Evolutionary conservation across 148 eudicot species (phyloP).

Genomic region (Selenicereus undatus): DNA sequence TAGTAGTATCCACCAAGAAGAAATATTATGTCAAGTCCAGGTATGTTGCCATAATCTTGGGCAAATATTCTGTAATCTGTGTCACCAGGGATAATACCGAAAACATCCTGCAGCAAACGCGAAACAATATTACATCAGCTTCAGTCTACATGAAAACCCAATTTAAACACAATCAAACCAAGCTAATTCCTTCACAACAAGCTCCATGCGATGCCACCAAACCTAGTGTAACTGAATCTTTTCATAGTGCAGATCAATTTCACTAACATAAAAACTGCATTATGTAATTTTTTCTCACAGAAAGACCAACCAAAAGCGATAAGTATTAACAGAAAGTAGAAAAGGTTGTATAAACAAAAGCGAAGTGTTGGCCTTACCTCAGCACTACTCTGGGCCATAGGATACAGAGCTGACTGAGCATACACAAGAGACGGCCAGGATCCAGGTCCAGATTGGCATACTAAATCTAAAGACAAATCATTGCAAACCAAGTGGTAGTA

Average conservation of each 20-base stretch:
- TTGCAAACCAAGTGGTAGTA: not conserved
- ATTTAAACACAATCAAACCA: not conserved
- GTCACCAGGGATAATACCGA: conserved; percentile 83
- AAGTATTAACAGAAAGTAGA: not conserved
- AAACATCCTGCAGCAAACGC: conserved; percentile 65
- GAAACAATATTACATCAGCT: not conserved
- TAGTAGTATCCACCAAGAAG: conserved; percentile 91
- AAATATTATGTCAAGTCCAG: conserved; percentile 91
- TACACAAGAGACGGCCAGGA: conserved; percentile 89
- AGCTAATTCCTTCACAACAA: not conserved
- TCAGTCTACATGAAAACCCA: not conserved
- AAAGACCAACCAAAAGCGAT: conserved; percentile 1
- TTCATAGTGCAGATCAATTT: not conserved
- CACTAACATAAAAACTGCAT: not conserved
- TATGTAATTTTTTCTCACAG: not conserved
- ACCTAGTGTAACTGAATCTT: not conserved
- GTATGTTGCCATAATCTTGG: conserved; percentile 74
- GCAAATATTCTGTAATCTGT: conserved; percentile 98
- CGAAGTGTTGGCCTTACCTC: conserved; percentile 50
- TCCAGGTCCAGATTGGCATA: conserved; percentile 99
- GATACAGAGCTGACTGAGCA: conserved; percentile 84
- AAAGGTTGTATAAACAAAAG: not conserved
- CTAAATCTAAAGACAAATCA: conserved; percentile 56
- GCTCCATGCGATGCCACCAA: not conserved
- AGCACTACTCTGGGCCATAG: conserved; percentile 97